Evolutionary conservation across 2,329 filamentous ascomycete genomes (phyloP).

Genomic region (Ilyonectria mors-panacis): DNA sequence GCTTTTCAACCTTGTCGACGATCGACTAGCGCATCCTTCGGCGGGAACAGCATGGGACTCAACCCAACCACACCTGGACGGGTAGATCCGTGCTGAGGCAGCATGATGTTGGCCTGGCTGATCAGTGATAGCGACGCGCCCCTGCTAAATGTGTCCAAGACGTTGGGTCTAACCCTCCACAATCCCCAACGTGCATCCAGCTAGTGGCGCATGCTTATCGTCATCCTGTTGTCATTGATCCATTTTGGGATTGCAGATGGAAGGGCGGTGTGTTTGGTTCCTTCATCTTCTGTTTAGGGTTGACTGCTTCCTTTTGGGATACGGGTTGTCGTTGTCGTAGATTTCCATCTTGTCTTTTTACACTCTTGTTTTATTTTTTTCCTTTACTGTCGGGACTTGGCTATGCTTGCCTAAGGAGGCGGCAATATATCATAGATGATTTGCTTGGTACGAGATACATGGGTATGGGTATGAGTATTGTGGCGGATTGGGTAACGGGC

Average conservation of each 20-base stretch:
- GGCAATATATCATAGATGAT: constrained; percentile 42
- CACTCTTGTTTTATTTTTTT: constrained; percentile 26
- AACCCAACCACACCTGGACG: constrained; percentile 44
- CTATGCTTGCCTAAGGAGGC: constrained; percentile 14
- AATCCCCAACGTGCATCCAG: constrained; percentile 20
- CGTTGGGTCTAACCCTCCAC: constrained; percentile 36
- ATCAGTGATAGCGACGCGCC: constrained; percentile 14
- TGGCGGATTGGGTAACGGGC: constrained; percentile 8
- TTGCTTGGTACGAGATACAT: constrained; percentile 42
- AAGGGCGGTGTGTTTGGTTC: constrained; percentile 20
- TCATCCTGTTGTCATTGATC: constrained; percentile 36
- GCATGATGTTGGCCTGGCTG: constrained; percentile 23
- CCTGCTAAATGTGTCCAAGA: constrained; percentile 18
- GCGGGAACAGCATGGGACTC: constrained; percentile 16
- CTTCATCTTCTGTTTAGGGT: constrained; percentile 10
- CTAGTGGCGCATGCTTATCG: constrained; percentile 28
- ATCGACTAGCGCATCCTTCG: constrained; percentile 34
- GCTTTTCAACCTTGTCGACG: constrained; percentile 28
- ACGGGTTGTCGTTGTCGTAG: constrained; percentile 33
- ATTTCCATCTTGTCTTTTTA: constrained; percentile 15
- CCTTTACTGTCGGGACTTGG: constrained; percentile 18
- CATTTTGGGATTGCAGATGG: constrained; percentile 17
- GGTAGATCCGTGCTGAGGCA: constrained; percentile 47
- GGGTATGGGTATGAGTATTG: constrained; percentile 9
- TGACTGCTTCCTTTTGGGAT: constrained; percentile 21